phyloP scores from a whole-genome alignment of 2,329 filamentous ascomycete species.

The Fusarium burgessii region DNA sequence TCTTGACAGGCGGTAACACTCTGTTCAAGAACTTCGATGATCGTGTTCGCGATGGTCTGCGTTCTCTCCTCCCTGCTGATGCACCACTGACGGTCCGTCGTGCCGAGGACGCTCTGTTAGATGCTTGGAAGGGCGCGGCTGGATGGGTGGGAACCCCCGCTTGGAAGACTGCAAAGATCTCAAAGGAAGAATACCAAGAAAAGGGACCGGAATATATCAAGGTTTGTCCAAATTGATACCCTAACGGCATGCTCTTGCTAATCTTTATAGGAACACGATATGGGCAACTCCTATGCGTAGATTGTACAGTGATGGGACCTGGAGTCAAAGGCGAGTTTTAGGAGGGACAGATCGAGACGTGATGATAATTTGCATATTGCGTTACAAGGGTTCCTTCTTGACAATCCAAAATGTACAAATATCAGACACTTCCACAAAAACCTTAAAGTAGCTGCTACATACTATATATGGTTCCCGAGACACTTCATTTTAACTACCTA shows the following conservation, averaged over 20 bases:
- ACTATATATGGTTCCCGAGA: neutral
- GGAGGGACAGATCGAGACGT: constrained; percentile 36
- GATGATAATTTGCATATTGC: constrained; percentile 20
- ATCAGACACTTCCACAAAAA: neutral
- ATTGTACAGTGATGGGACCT: constrained; percentile 24
- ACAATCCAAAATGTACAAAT: neutral
- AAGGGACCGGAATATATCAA: constrained; percentile 96
- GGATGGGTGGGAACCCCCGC: constrained; percentile 77
- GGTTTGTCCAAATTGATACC: constrained; percentile 60
- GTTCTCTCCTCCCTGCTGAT: constrained; percentile 77
- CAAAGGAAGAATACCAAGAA: constrained; percentile 86
- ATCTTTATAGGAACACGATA: constrained; percentile 69
- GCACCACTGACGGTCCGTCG: constrained; percentile 76
- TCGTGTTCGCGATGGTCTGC: constrained; percentile 78
- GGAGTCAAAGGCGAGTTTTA: constrained; percentile 42
- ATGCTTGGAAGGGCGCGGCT: constrained; percentile 95
- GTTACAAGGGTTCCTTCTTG: constrained; percentile 27
- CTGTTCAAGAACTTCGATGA: constrained; percentile 90
- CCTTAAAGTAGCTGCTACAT: neutral
- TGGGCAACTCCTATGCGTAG: constrained; percentile 71
- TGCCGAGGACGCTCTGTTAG: constrained; percentile 81
- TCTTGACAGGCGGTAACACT: constrained; percentile 93
- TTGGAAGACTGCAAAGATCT: constrained; percentile 75
- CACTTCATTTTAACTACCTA: constrained; percentile 2
- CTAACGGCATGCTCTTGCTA: constrained; percentile 9